Conservation (phyloP, 208 protist species). For the Crithidia sp. region DNA sequence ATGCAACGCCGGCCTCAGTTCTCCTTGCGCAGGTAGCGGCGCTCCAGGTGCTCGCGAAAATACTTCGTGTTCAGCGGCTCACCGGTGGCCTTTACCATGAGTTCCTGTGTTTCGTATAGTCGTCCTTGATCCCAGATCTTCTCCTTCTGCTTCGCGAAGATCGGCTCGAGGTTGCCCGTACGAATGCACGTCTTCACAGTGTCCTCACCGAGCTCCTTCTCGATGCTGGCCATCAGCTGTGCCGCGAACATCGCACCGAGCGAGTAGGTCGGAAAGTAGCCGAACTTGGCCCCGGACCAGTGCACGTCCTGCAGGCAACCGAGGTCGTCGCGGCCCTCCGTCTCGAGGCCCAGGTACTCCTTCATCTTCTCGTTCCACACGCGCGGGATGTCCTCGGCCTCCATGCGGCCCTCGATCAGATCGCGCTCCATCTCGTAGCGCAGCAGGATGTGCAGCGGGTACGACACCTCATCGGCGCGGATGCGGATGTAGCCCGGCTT, state of each 20-base stretch:
- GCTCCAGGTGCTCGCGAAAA: slow-evolving; percentile 83
- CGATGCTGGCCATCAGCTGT: slow-evolving; percentile 78
- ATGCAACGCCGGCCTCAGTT: neutral
- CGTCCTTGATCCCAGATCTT: slow-evolving; percentile 77
- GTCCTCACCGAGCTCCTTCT: slow-evolving; percentile 61
- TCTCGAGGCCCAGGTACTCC: slow-evolving; percentile 81
- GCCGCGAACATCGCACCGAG: slow-evolving; percentile 83
- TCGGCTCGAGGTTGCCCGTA: slow-evolving; percentile 62
- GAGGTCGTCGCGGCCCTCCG: slow-evolving; percentile 70
- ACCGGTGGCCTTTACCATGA: slow-evolving; percentile 79
- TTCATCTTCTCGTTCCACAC: slow-evolving; percentile 92
- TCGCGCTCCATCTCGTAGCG: slow-evolving; percentile 91
- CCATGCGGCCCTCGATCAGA: slow-evolving; percentile 80
- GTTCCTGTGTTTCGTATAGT: slow-evolving; percentile 67
- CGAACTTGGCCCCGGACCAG: slow-evolving; percentile 70
- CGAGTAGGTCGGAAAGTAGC: slow-evolving; percentile 92
- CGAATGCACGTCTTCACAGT: slow-evolving; percentile 56
- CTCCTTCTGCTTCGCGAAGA: slow-evolving; percentile 77
- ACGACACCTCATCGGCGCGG: slow-evolving; percentile 90
- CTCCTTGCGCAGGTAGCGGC: slow-evolving; percentile 75
- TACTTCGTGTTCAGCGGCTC: slow-evolving; percentile 81
- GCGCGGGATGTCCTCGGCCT: slow-evolving; percentile 75
- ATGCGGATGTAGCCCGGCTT: slow-evolving; percentile 83
- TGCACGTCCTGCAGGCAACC: slow-evolving; percentile 93
- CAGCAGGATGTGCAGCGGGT: slow-evolving; percentile 91